A percentile compares a stretch with the other conserved stretches of the same genome.
phyloP scores from a whole-genome alignment of 495 filamentous ascomycete species.

The Beverwykella pulmonaria region DNA sequence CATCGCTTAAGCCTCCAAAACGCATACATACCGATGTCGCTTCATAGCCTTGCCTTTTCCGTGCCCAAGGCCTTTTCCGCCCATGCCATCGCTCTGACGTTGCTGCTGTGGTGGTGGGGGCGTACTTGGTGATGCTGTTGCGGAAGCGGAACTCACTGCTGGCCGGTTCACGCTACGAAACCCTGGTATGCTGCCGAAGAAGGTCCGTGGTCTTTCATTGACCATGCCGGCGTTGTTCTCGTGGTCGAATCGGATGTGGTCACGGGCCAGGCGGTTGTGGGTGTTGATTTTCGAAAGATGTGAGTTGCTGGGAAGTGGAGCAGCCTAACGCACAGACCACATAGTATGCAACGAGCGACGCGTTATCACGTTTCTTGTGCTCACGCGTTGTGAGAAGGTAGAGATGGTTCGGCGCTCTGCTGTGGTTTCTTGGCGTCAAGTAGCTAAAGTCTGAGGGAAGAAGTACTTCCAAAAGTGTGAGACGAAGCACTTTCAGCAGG shows the following conservation, averaged over 20 bases:
- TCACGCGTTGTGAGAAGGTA: too few species aligned
- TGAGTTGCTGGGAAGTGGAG: neutral
- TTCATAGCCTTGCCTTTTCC: conserved; percentile 25
- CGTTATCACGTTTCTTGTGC: neutral
- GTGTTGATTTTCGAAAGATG: neutral
- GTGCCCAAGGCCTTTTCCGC: conserved; percentile 21
- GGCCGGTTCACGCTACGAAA: neutral
- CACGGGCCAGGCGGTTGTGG: neutral
- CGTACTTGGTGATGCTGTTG: neutral
- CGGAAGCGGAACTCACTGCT: neutral
- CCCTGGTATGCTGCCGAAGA: neutral
- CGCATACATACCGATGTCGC: conserved; percentile 26
- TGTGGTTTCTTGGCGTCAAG: too few species aligned
- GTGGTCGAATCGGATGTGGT: neutral
- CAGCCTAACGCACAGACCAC: neutral
- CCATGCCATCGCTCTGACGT: neutral
- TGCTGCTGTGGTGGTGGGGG: neutral
- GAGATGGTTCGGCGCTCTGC: too few species aligned
- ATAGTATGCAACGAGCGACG: neutral
- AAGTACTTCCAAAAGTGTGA: too few species aligned
- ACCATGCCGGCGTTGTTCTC: neutral
- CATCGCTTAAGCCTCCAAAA: neutral
- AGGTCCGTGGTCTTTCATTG: neutral
- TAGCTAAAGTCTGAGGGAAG: too few species aligned
- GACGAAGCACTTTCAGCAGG: too few species aligned